Evolutionary conservation across 441 rosid genomes (phyloP).

Genomic region (Populus hybrid): DNA sequence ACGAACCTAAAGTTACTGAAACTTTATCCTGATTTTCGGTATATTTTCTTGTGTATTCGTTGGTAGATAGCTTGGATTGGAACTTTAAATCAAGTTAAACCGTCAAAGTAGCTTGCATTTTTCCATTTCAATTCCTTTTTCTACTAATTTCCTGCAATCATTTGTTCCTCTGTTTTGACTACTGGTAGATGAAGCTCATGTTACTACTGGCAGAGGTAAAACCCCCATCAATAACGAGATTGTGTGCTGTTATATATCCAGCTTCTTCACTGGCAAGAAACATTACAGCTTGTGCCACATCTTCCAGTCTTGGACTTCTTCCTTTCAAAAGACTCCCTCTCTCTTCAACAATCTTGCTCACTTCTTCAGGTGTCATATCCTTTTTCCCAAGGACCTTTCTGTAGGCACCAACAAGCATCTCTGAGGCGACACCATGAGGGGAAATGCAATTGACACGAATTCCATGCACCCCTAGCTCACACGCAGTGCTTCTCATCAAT

Average conservation of each 20-base stretch:
- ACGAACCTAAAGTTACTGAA: not conserved
- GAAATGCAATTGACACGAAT: slow-evolving; percentile 79
- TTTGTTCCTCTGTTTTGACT: not conserved
- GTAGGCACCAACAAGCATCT: slow-evolving; percentile 58
- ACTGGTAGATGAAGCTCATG: slow-evolving; percentile 50
- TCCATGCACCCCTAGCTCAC: slow-evolving; percentile 65
- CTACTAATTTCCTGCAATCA: not conserved
- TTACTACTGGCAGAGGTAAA: slow-evolving; percentile 48
- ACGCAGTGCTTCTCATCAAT: slow-evolving; percentile 51
- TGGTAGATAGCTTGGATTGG: not conserved
- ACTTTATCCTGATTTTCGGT: not conserved
- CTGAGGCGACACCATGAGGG: slow-evolving; percentile 85
- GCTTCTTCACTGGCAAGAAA: slow-evolving; percentile 67
- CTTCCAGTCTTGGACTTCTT: slow-evolving; percentile 47
- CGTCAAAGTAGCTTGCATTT: not conserved
- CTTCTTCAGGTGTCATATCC: slow-evolving; percentile 40
- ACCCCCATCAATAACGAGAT: slow-evolving; percentile 76
- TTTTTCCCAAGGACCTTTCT: slow-evolving; percentile 39
- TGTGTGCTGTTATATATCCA: slow-evolving; percentile 70
- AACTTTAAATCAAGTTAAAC: not conserved
- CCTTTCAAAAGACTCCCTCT: slow-evolving; percentile 65
- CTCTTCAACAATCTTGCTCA: slow-evolving; percentile 43
- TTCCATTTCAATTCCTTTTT: not conserved
- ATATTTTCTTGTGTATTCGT: not conserved
- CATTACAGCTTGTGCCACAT: slow-evolving; percentile 67